Evolutionary conservation across 139 green algal genomes (phyloP).

Genomic region (Picochlorum sp.): DNA sequence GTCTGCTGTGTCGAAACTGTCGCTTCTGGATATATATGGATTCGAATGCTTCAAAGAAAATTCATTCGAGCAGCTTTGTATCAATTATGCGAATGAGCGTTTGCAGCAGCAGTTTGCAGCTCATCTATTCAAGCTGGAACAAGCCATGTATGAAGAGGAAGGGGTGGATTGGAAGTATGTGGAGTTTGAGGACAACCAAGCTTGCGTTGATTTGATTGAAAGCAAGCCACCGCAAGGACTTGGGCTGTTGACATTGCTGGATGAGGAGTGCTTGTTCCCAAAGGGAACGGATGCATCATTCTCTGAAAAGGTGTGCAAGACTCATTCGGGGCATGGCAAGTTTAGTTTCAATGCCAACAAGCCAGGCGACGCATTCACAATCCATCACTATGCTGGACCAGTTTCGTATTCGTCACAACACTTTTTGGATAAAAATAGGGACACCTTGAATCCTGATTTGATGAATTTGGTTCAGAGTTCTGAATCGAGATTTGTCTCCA

Average conservation of each 20-base stretch:
- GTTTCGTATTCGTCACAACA: conserved; percentile 48
- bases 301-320: conserved; percentile 34
- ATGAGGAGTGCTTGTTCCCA: conserved; percentile 74
- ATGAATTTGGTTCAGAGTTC: conserved; percentile 56
- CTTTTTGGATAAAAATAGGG: conserved; percentile 82
- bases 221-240: conserved; percentile 41
- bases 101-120: conserved; percentile 94
- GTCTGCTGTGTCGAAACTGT: conserved; percentile 25
- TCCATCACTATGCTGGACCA: conserved; percentile 71
- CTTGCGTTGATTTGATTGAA: conserved; percentile 85
- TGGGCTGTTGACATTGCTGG: conserved; percentile 80
- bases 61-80: conserved; percentile 93
- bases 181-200: conserved; percentile 92
- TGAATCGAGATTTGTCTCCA: conserved; percentile 35
- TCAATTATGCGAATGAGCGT: conserved; percentile 94
- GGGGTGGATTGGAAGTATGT: conserved; percentile 89
- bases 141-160: conserved; percentile 83
- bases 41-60: conserved; percentile 78
- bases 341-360: conserved; percentile 40
- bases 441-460: conserved; percentile 69
- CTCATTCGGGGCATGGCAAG: conserved; percentile 33
- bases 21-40: conserved; percentile 86
- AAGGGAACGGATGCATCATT: conserved; percentile 46
- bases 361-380: conserved; percentile 47
- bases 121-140: conserved; percentile 79